These are phyloP conservation scores for Cryptococcus maquisensis DNA, from an alignment of 1,284 basidiomycete species.

Conservation along the genomic window DNA sequence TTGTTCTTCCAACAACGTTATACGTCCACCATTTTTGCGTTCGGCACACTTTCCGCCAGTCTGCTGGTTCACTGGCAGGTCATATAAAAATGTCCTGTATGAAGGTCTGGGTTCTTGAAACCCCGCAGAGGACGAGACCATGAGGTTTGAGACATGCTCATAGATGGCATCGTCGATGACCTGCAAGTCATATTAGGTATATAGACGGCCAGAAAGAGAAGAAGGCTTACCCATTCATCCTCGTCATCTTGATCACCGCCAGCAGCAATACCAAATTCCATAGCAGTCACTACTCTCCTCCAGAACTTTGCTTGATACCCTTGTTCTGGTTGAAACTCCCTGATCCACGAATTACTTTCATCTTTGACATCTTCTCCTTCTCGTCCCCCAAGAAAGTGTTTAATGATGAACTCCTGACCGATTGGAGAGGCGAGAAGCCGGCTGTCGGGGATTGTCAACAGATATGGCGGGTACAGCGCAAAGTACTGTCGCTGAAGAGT, in stretches of 20 bases:
- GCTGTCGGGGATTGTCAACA: slow-evolving; percentile 25
- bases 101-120: slow-evolving; percentile 29
- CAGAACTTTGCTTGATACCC: slow-evolving; percentile 2
- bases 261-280: neutral
- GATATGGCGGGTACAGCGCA: slow-evolving; percentile 39
- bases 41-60: neutral
- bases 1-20: slow-evolving; percentile 48
- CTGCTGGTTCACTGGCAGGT: neutral
- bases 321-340: neutral
- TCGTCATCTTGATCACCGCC: neutral
- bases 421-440: slow-evolving; percentile 8
- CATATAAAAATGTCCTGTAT: slow-evolving; percentile 48
- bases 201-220: neutral
- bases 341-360: neutral
- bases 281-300: neutral
- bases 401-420: slow-evolving; percentile 23
- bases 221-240: neutral
- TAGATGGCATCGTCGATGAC: slow-evolving; percentile 43
- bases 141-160: slow-evolving; percentile 32
- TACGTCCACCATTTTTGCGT: slow-evolving; percentile 10
- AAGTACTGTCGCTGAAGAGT: slow-evolving; percentile 37
- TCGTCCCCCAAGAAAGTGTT: slow-evolving; percentile 2
- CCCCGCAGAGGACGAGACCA: slow-evolving; percentile 17
- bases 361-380: neutral
- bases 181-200: slow-evolving; percentile 6